Evolutionary conservation across 192 early-diverging fungal species (phyloP).

Genomic region (Rhizophagus prolifer): DNA sequence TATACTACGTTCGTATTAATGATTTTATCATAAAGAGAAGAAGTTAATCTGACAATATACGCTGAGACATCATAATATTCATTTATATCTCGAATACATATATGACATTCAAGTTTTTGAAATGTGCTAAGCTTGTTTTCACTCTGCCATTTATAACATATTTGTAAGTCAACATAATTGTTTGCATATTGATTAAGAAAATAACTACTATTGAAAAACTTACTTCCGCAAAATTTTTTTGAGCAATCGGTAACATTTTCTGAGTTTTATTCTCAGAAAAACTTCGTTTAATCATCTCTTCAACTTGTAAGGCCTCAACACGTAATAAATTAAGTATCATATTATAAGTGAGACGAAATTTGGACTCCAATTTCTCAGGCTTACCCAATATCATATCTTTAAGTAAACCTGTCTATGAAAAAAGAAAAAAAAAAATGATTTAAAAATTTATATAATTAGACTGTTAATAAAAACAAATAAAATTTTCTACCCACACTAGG

Average conservation of each 20-base stretch:
- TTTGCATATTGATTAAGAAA: neutral
- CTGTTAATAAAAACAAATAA: neutral
- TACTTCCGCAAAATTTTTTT: conserved; percentile 67
- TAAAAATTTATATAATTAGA: neutral
- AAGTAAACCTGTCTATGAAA: conserved; percentile 48
- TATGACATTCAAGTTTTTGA: conserved; percentile 70
- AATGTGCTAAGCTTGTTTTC: conserved; percentile 61
- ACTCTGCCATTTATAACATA: conserved; percentile 37
- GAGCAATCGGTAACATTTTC: conserved; percentile 79
- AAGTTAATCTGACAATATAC: conserved; percentile 51
- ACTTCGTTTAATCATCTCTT: conserved; percentile 97
- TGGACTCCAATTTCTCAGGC: conserved; percentile 88
- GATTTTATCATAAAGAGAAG: conserved; percentile 57
- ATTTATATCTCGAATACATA: conserved; percentile 77
- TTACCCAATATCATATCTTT: conserved; percentile 82
- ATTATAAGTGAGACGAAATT: conserved; percentile 96
- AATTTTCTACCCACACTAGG: conserved; percentile 28
- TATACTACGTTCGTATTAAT: conserved; percentile 43
- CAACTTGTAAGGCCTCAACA: conserved; percentile 91
- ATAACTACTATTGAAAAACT: neutral
- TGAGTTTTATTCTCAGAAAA: conserved; percentile 93
- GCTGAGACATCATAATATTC: conserved; percentile 69
- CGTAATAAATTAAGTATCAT: conserved; percentile 98
- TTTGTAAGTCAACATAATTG: neutral
- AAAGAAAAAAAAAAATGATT: neutral